These are phyloP conservation scores for Parachaetomium inaequale DNA, from an alignment of 495 filamentous ascomycete species.

Conservation along the genomic window DNA sequence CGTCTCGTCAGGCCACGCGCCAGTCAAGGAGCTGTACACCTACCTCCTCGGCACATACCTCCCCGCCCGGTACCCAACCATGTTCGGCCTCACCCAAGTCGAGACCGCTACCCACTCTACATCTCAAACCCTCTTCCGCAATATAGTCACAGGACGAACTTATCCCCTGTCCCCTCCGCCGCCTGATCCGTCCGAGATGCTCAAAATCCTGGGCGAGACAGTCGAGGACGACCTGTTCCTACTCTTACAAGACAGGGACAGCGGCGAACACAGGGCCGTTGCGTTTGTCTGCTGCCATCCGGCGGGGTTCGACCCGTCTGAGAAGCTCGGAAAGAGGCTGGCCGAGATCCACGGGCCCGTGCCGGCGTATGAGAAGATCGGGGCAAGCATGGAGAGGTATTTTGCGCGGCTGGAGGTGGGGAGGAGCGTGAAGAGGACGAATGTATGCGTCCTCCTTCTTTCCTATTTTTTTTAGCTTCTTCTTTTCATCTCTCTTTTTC, in stretches of 20 bases:
- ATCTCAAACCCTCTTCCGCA: constrained; percentile 30
- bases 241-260: constrained; percentile 49
- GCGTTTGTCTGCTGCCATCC: constrained; percentile 72
- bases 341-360: constrained; percentile 67
- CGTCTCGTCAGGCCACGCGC: constrained; percentile 41
- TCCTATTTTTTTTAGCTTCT: too few species aligned
- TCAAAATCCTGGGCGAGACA: constrained; percentile 53
- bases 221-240: constrained; percentile 78
- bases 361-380: constrained; percentile 69
- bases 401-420: constrained; percentile 58
- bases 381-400: constrained; percentile 73
- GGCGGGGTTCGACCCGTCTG: constrained; percentile 61
- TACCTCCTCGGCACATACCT: constrained; percentile 63
- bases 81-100: constrained; percentile 46
- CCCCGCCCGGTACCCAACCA: constrained; percentile 59
- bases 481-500: too few species aligned
- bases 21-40: constrained; percentile 62
- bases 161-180: constrained; percentile 37
- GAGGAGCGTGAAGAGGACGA: constrained; percentile 52
- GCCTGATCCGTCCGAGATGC: constrained; percentile 28
- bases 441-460: constrained; percentile 32
- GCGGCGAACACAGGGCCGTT: constrained; percentile 54
- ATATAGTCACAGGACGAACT: constrained; percentile 46
- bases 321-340: constrained; percentile 61
- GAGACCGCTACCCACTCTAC: constrained; percentile 20